A percentile compares a stretch with the other conserved stretches of the same genome.
Conservation (phyloP, 2,329 filamentous ascomycete species). For the Colletotrichum karsti region DNA sequence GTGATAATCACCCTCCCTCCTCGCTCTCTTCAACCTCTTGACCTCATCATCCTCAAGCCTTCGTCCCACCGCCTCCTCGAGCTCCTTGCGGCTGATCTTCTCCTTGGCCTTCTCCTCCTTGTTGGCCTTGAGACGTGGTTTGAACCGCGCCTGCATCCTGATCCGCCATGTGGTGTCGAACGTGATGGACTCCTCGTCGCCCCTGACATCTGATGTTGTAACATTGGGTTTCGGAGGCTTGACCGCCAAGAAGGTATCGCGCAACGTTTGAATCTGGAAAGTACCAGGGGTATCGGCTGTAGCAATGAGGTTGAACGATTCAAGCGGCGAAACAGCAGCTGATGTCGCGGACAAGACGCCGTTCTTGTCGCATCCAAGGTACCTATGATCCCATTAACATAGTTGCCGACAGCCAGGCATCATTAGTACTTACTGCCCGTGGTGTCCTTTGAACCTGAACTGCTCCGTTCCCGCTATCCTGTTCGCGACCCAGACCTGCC, state of each 20-base stretch:
- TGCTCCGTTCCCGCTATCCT: slow-evolving; percentile 82
- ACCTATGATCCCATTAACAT: slow-evolving; percentile 57
- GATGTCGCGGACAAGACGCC: slow-evolving; percentile 80
- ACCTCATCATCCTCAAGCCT: slow-evolving; percentile 87
- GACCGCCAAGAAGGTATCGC: slow-evolving; percentile 74
- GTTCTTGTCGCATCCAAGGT: slow-evolving; percentile 85
- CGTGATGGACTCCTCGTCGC: slow-evolving; percentile 74
- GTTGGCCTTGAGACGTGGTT: slow-evolving; percentile 79
- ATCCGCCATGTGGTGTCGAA: slow-evolving; percentile 80
- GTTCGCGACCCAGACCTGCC: slow-evolving; percentile 94
- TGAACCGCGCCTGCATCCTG: slow-evolving; percentile 95
- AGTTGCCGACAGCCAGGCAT: neutral
- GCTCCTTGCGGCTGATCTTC: slow-evolving; percentile 85
- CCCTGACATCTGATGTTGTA: slow-evolving; percentile 72
- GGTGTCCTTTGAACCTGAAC: slow-evolving; percentile 88
- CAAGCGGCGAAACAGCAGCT: slow-evolving; percentile 84
- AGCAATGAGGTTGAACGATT: slow-evolving; percentile 78
- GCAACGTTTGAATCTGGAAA: slow-evolving; percentile 78
- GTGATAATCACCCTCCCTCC: slow-evolving; percentile 88
- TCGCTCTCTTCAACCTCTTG: slow-evolving; percentile 80
- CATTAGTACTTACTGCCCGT: slow-evolving; percentile 71
- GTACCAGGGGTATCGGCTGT: slow-evolving; percentile 72
- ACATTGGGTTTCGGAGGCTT: slow-evolving; percentile 61
- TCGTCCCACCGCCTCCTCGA: slow-evolving; percentile 83
- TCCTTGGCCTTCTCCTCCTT: slow-evolving; percentile 86